Evolutionary conservation across 1,284 basidiomycete species (phyloP).

Genomic region (Leccinum subatratum): DNA sequence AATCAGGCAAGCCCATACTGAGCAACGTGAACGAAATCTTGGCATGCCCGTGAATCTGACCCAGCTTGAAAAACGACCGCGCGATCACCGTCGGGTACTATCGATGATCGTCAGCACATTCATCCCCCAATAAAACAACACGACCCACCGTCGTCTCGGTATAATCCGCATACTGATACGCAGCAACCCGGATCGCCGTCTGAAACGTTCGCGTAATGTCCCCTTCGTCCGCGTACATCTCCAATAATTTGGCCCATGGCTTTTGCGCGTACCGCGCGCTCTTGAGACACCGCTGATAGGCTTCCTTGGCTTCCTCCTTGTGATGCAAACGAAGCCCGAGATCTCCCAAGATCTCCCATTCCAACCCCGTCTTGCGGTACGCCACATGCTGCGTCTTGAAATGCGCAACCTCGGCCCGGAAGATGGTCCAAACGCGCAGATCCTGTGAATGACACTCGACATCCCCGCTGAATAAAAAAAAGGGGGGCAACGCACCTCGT

Average conservation of each 20-base stretch:
- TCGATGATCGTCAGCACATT: not conserved
- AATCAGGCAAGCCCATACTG: constrained; percentile 86
- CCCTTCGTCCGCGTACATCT: constrained; percentile 91
- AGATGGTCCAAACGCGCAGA: constrained; percentile 98
- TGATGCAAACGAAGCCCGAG: constrained; percentile 88
- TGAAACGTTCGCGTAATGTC: constrained; percentile 89
- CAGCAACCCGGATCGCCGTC: constrained; percentile 86
- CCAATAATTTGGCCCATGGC: constrained; percentile 88
- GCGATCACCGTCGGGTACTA: constrained; percentile 91
- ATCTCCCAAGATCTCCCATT: constrained; percentile 99
- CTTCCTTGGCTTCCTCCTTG: constrained; percentile 97
- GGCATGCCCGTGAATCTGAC: constrained; percentile 87
- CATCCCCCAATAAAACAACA: no score
- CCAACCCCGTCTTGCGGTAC: constrained; percentile 92
- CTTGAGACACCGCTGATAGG: constrained; percentile 92
- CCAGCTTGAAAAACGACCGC: constrained; percentile 86
- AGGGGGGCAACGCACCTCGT: constrained; percentile 65
- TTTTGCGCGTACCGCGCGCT: constrained; percentile 82
- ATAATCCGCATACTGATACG: constrained; percentile 84
- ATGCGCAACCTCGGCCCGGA: constrained; percentile 97
- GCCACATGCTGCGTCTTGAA: constrained; percentile 97
- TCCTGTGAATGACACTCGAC: constrained; percentile 50
- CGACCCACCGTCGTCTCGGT: constrained; percentile 75
- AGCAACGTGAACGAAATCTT: constrained; percentile 93
- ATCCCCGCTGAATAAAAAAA: not conserved